Evolutionary conservation across 352 stramenopile genomes (phyloP).

Genomic region (Globisporangium echinulatum): DNA sequence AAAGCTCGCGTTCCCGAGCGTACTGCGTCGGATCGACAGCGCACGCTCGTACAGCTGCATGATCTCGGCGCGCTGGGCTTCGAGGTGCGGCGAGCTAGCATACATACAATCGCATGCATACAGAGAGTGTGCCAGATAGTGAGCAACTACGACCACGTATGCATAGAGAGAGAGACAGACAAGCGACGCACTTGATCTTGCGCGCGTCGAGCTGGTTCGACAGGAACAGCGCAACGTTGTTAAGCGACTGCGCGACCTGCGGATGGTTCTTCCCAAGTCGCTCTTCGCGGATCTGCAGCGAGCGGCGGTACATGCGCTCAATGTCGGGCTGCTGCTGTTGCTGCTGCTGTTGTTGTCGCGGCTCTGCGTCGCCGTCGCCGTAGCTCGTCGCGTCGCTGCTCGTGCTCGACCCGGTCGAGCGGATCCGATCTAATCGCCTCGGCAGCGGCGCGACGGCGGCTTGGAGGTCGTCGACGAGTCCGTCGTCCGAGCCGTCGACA

Average conservation of each 20-base stretch:
- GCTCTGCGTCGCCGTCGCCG: slow-evolving; percentile 1
- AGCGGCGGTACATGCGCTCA: slow-evolving; percentile 66
- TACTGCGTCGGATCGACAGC: slow-evolving; percentile 59
- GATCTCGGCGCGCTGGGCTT: slow-evolving; percentile 47
- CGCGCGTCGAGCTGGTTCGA: slow-evolving; percentile 56
- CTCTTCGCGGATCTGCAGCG: slow-evolving; percentile 68
- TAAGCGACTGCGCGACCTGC: slow-evolving; percentile 74
- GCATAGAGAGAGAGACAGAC: slow-evolving; percentile 3
- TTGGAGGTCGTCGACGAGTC: background rate
- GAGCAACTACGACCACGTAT: too few relatives aligned
- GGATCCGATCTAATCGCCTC: background rate
- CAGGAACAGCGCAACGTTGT: slow-evolving; percentile 73
- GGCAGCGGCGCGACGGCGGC: slow-evolving; percentile 1
- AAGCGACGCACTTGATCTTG: slow-evolving; percentile 34
- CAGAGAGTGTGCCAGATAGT: background rate
- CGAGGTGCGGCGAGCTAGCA: slow-evolving; percentile 7
- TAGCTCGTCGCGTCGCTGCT: slow-evolving; percentile 8
- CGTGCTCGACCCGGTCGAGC: slow-evolving; percentile 8
- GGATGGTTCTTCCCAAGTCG: slow-evolving; percentile 61
- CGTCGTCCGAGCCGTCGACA: slow-evolving; percentile 14
- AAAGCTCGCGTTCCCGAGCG: slow-evolving; percentile 68
- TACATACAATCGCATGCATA: background rate
- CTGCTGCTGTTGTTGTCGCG: slow-evolving; percentile 8
- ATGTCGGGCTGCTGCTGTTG: slow-evolving; percentile 38
- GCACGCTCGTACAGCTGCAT: slow-evolving; percentile 57